phyloP scores from a whole-genome alignment of 2,329 filamentous ascomycete species.

The Colletotrichum zoysiae region DNA sequence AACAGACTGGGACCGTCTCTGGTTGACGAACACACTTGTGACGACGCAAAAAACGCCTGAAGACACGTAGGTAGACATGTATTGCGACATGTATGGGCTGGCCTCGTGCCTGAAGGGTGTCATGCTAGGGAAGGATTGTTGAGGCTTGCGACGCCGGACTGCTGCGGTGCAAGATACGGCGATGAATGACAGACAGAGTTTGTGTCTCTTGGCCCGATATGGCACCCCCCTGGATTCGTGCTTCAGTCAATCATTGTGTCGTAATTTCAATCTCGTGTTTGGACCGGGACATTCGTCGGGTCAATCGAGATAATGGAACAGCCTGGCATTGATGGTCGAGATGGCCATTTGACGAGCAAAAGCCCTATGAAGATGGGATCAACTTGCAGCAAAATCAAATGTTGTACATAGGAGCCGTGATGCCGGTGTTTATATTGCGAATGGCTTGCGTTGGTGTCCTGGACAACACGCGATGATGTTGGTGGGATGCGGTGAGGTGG shows the following conservation, averaged over 20 bases:
- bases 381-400: slow-evolving; percentile 46
- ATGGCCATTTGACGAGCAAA: slow-evolving; percentile 37
- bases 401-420: neutral
- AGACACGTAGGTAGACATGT: neutral
- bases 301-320: slow-evolving; percentile 29
- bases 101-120: neutral
- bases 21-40: slow-evolving; percentile 24
- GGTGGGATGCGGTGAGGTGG: slow-evolving; percentile 55
- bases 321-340: slow-evolving; percentile 15
- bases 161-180: slow-evolving; percentile 28
- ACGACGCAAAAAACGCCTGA: slow-evolving; percentile 22
- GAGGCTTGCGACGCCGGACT: slow-evolving; percentile 28
- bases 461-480: slow-evolving; percentile 40
- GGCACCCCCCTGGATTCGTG: slow-evolving; percentile 32
- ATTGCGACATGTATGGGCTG: neutral
- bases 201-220: slow-evolving; percentile 18
- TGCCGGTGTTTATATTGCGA: slow-evolving; percentile 36
- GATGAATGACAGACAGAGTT: slow-evolving; percentile 37
- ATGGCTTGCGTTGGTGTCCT: slow-evolving; percentile 48
- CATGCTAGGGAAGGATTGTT: slow-evolving; percentile 9
- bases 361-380: slow-evolving; percentile 9
- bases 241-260: slow-evolving; percentile 25
- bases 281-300: slow-evolving; percentile 18
- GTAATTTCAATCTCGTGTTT: slow-evolving; percentile 35
- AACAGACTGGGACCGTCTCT: slow-evolving; percentile 20